Evolutionary conservation across 73 alveolate genomes (phyloP), one percentile per base, ranked within the genome.

Genomic region (Symbiodinium natans): DNA sequence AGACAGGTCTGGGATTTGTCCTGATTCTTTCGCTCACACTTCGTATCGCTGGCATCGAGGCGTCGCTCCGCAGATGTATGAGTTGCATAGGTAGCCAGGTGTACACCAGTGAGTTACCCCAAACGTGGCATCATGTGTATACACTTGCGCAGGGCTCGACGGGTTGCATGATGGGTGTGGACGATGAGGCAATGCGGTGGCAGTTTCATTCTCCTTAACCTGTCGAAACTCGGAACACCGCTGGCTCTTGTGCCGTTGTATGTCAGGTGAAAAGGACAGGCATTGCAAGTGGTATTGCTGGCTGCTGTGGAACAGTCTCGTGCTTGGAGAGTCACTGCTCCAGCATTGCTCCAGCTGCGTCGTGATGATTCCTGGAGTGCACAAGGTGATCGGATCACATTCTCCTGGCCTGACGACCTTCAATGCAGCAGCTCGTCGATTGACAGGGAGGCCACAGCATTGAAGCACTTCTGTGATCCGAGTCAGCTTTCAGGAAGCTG

Each of bases 31-130:
- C 97, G 34, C 88, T 90, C 40, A 90, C 97, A 1, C 42, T 90
- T n/a, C 97, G 97, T 15, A 73, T 90, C 25, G 97, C 97, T 5
- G 97, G 97, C 88, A 90, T 90, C 48, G 97, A 90, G 97, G 97
- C 74, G 7, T 6, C 59, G 59, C 59, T 46, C 59, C 21, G 59
- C 59, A 46, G 13, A 6, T 46, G 59, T 13, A 46, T n/a, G n/a
- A n/a, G n/a, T n/a, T n/a, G n/a, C n/a, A n/a, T n/a, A n/a, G n/a
- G n/a, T n/a, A n/a, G n/a, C n/a, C n/a, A n/a, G n/a, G n/a, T n/a
- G n/a, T n/a, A n/a, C n/a, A n/a, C n/a, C n/a, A n/a, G n/a, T n/a
- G n/a, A n/a, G n/a, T n/a, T n/a, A n/a, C n/a, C n/a, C n/a, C n/a
- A n/a, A n/a, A n/a, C n/a, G n/a, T n/a, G n/a, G 17, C 71, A 29